Conservation (phyloP, 1,284 basidiomycete species). For the Mycena citricolor region DNA sequence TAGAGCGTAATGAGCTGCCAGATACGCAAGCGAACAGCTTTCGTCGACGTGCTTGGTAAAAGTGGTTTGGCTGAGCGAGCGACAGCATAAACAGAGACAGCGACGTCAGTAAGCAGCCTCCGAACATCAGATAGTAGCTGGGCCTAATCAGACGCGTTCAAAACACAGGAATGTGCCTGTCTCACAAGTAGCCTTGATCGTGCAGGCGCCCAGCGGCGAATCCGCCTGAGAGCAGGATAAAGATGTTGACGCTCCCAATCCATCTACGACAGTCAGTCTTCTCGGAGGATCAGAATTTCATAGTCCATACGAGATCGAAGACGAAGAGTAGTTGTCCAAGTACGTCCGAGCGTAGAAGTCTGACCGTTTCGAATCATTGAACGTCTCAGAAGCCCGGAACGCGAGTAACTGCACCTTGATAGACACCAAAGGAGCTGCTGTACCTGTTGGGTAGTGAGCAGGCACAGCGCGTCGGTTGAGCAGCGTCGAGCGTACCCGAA, state of each 20-base stretch:
- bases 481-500: constrained; percentile 27
- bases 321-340: constrained; percentile 34
- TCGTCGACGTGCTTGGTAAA: constrained; percentile 31
- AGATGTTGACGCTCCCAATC: constrained; percentile 51
- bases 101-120: constrained; percentile 27
- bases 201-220: constrained; percentile 37
- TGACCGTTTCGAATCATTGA: too few species aligned
- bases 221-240: constrained; percentile 38
- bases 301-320: constrained; percentile 35
- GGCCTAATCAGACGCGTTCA: neutral
- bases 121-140: constrained; percentile 30
- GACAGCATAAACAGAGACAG: constrained; percentile 39
- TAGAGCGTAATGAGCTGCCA: constrained; percentile 19
- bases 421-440: constrained; percentile 38
- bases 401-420: constrained; percentile 34
- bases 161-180: neutral
- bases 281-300: neutral
- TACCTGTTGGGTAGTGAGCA: too few species aligned
- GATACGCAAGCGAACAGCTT: neutral
- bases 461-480: neutral
- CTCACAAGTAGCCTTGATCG: constrained; percentile 37
- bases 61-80: constrained; percentile 31
- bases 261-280: constrained; percentile 31
- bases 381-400: too few species aligned
- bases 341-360: constrained; percentile 38